Percentiles rank a stretch among this genome's conserved stretches.
Evolutionary conservation across 83 land plant genomes (phyloP).

Genomic region (Diphasiastrum complanatum): DNA sequence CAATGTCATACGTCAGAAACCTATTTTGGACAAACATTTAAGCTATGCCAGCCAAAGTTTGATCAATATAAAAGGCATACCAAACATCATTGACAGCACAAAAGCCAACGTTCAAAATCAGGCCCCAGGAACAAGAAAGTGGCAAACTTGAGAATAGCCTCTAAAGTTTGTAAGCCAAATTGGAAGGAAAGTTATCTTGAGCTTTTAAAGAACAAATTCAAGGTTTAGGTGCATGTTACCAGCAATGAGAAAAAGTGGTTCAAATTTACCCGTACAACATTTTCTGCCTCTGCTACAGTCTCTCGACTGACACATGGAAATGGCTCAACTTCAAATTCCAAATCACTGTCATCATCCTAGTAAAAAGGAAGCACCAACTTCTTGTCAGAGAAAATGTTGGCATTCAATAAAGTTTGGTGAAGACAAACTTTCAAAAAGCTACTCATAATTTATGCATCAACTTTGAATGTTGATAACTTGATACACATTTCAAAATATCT

Average conservation of each 20-base stretch:
- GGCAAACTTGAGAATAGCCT: slow-evolving; percentile 5
- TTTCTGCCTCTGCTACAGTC: slow-evolving; percentile 53
- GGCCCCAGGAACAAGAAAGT: slow-evolving; percentile 8
- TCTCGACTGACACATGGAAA: slow-evolving; percentile 55
- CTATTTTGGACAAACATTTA: too few species aligned
- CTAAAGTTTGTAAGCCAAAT: too few species aligned
- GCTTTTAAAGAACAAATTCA: neutral
- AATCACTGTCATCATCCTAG: slow-evolving; percentile 93
- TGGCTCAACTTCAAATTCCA: slow-evolving; percentile 76
- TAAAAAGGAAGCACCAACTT: slow-evolving; percentile 3
- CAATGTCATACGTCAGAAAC: too few species aligned
- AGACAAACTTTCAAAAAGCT: too few species aligned
- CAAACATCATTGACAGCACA: neutral
- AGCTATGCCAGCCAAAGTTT: too few species aligned
- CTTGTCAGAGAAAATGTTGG: neutral
- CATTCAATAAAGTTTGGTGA: neutral
- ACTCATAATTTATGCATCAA: too few species aligned
- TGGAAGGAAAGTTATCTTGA: too few species aligned
- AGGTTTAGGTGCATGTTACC: neutral
- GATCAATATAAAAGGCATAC: neutral
- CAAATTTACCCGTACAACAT: slow-evolving; percentile 67
- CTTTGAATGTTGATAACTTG: too few species aligned
- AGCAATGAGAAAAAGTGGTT: neutral
- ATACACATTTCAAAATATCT: neutral
- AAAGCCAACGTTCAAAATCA: neutral